phyloP scores from a whole-genome alignment of 345 rosid species.

The Citrus cavaleriei region DNA sequence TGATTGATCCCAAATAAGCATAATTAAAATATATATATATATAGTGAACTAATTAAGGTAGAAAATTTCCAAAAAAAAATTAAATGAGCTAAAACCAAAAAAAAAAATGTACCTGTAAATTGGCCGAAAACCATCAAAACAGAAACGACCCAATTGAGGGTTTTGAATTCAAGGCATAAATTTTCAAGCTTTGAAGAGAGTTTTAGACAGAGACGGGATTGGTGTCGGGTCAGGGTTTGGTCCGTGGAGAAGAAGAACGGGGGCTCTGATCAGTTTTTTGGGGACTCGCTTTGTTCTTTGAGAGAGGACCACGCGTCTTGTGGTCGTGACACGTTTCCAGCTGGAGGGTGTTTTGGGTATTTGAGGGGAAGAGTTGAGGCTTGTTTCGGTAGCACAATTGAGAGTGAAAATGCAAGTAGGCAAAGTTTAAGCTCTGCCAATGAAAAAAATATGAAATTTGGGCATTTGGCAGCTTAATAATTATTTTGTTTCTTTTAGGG shows the following conservation, averaged over 20 bases:
- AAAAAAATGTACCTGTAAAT: slow-evolving; percentile 2
- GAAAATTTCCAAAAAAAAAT: background rate
- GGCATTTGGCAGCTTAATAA: no score
- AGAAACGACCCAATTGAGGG: background rate
- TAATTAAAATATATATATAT: background rate
- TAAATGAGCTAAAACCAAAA: background rate
- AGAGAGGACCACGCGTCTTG: background rate
- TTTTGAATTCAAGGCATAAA: slow-evolving; percentile 1
- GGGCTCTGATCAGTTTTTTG: background rate
- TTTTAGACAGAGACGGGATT: background rate
- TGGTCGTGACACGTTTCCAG: slow-evolving; percentile 1
- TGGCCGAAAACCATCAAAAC: background rate
- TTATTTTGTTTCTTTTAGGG: no score
- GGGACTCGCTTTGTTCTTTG: slow-evolving; percentile 6
- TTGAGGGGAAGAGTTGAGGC: background rate
- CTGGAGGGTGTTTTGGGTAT: background rate
- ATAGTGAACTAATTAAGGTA: background rate
- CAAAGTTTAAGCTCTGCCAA: no score
- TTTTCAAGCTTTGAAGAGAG: background rate
- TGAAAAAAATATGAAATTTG: no score
- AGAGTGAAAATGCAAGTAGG: slow-evolving; percentile 9
- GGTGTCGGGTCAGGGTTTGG: slow-evolving; percentile 6
- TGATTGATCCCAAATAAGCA: background rate
- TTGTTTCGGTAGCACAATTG: background rate
- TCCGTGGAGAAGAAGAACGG: background rate